A percentile compares a stretch with the other conserved stretches of the same genome.
These are phyloP conservation scores for Penicillium maclennaniae DNA, from an alignment of 495 filamentous ascomycete species.

Conservation along the genomic window DNA sequence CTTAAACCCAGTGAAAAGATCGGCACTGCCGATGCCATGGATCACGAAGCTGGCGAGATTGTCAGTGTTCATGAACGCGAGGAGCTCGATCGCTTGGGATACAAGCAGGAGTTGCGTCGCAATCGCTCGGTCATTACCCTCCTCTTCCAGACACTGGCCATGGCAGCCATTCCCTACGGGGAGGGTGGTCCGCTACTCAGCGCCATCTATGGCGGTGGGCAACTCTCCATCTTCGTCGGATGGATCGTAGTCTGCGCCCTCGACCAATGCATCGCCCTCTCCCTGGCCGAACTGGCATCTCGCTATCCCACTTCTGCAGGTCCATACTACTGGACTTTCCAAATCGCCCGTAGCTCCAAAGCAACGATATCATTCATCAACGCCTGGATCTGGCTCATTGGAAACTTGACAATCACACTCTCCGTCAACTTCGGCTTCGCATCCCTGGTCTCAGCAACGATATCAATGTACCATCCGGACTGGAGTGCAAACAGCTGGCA, in stretches of 20 bases:
- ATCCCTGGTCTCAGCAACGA: slow-evolving; percentile 53
- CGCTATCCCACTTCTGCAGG: slow-evolving; percentile 50
- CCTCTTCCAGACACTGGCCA: slow-evolving; percentile 36
- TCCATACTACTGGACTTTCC: slow-evolving; percentile 50
- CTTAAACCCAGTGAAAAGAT: slow-evolving; percentile 3
- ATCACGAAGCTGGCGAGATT: slow-evolving; percentile 17
- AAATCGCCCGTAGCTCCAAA: slow-evolving; percentile 28
- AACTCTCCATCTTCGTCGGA: slow-evolving; percentile 39
- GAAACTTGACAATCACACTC: slow-evolving; percentile 67
- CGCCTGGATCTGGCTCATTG: slow-evolving; percentile 64
- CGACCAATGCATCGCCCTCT: slow-evolving; percentile 39
- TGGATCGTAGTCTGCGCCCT: slow-evolving; percentile 40
- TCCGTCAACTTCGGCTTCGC: slow-evolving; percentile 66
- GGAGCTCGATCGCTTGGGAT: slow-evolving; percentile 35
- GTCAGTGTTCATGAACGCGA: slow-evolving; percentile 13
- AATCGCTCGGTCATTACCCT: slow-evolving; percentile 38
- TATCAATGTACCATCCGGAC: slow-evolving; percentile 55
- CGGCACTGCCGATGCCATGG: background rate
- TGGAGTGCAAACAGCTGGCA: slow-evolving; percentile 53
- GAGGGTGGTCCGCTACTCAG: slow-evolving; percentile 43
- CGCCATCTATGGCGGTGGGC: slow-evolving; percentile 43
- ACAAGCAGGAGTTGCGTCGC: slow-evolving; percentile 36
- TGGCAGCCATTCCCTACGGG: slow-evolving; percentile 45
- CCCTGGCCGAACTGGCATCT: slow-evolving; percentile 45
- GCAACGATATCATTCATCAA: slow-evolving; percentile 58